Evolutionary conservation across 225 moss, liverwort and hornwort genomes (phyloP).

Genomic region (Rhytidiadelphus loreus): DNA sequence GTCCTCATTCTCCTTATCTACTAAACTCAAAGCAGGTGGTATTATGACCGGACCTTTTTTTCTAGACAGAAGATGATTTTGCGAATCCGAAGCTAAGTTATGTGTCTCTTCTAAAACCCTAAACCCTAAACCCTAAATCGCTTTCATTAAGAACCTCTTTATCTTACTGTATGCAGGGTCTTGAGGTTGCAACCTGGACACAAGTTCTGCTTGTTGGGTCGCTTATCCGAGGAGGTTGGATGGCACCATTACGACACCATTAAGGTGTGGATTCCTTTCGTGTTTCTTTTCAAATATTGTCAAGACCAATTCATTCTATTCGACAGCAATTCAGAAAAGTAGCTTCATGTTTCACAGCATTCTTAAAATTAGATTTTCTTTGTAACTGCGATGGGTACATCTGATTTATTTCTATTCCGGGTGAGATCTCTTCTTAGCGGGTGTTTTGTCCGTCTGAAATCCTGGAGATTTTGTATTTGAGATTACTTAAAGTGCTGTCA

Average conservation of each 20-base stretch:
- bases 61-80: neutral
- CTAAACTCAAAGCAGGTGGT: neutral
- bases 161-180: slow-evolving; percentile 30
- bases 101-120: neutral
- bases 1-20: neutral
- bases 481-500: neutral
- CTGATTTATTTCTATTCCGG: neutral
- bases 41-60: neutral
- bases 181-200: slow-evolving; percentile 90
- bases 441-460: neutral
- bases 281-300: neutral
- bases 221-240: slow-evolving; percentile 45
- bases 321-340: neutral
- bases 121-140: neutral
- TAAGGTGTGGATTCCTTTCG: slow-evolving; percentile 33
- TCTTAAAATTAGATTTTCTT: neutral
- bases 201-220: slow-evolving; percentile 78
- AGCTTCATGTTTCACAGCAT: neutral
- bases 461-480: neutral
- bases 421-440: neutral
- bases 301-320: neutral
- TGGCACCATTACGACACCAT: slow-evolving; percentile 71
- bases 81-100: neutral
- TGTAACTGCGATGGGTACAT: neutral
- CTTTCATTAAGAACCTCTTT: neutral